Evolutionary conservation across 2,329 filamentous ascomycete genomes (phyloP).

Genomic region (Fusarium sp.): DNA sequence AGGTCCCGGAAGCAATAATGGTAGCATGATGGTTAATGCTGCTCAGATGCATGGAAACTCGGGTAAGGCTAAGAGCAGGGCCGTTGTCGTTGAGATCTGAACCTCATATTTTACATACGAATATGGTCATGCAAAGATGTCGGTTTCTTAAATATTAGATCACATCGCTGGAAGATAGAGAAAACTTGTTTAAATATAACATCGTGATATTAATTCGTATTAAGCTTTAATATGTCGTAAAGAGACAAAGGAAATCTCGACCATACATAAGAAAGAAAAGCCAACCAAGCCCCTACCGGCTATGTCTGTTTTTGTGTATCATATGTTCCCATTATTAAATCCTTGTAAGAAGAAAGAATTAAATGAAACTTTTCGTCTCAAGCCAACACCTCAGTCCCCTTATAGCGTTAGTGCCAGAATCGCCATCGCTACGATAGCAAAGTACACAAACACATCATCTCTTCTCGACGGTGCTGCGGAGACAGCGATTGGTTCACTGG

Average conservation of each 20-base stretch:
- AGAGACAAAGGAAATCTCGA: conserved; percentile 27
- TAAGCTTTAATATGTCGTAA: conserved; percentile 14
- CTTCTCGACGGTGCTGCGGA: conserved; percentile 22
- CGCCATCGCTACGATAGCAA: conserved; percentile 26
- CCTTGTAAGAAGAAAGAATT: background rate
- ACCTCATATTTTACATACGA: background rate
- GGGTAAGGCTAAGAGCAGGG: conserved; percentile 59
- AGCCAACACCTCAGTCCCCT: background rate
- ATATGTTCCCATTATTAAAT: conserved; percentile 8
- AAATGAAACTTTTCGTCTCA: background rate
- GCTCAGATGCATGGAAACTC: conserved; percentile 67
- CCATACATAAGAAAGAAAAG: conserved; percentile 15
- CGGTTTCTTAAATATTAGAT: background rate
- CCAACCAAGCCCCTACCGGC: background rate
- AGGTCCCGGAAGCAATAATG: conserved; percentile 62
- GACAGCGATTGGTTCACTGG: conserved; percentile 6
- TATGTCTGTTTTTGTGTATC: conserved; percentile 7
- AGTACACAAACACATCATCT: conserved; percentile 19
- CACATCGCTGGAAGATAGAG: background rate
- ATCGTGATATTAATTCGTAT: conserved; percentile 25
- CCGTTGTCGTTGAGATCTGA: conserved; percentile 53
- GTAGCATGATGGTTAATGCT: conserved; percentile 68
- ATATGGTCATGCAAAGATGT: background rate
- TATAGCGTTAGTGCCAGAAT: conserved; percentile 28
- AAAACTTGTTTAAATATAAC: background rate